These are phyloP conservation scores for Thermothelomyces thermophilus DNA, from an alignment of 2,329 filamentous ascomycete genomes.

Conservation along the genomic window DNA sequence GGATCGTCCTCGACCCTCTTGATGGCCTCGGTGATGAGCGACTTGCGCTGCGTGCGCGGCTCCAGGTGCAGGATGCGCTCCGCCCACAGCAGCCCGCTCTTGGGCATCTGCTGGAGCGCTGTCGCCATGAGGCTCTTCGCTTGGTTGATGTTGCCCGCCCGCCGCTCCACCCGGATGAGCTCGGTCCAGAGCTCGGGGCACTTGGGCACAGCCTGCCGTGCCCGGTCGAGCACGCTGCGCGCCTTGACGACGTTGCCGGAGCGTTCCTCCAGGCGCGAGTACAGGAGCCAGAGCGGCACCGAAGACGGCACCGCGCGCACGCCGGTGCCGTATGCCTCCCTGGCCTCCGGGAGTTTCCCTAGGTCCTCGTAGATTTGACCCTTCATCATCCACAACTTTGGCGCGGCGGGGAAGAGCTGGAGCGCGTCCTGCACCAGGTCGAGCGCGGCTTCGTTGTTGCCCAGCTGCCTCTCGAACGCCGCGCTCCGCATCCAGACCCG, in stretches of 20 bases:
- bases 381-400: slow-evolving; percentile 98
- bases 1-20: slow-evolving; percentile 95
- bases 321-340: slow-evolving; percentile 82
- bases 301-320: slow-evolving; percentile 81
- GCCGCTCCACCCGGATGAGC: slow-evolving; percentile 85
- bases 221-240: slow-evolving; percentile 86
- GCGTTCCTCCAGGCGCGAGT: slow-evolving; percentile 80
- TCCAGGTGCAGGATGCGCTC: slow-evolving; percentile 97
- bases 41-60: slow-evolving; percentile 83
- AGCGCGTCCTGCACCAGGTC: slow-evolving; percentile 83
- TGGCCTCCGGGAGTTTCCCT: slow-evolving; percentile 71
- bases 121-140: slow-evolving; percentile 90
- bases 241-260: slow-evolving; percentile 82
- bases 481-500: slow-evolving; percentile 97
- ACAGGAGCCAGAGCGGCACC: slow-evolving; percentile 83
- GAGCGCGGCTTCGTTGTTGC: slow-evolving; percentile 71
- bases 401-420: slow-evolving; percentile 73
- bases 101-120: slow-evolving; percentile 84
- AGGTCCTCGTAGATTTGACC: slow-evolving; percentile 91
- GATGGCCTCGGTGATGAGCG: slow-evolving; percentile 85
- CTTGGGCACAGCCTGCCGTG: slow-evolving; percentile 79
- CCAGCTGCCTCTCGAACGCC: slow-evolving; percentile 81
- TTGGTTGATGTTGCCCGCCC: slow-evolving; percentile 74
- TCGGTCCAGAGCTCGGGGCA: slow-evolving; percentile 83
- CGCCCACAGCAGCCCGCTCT: slow-evolving; percentile 80